phyloP scores from a whole-genome alignment of 768 basidiomycete species.

The Xanthoconium purpureum region DNA sequence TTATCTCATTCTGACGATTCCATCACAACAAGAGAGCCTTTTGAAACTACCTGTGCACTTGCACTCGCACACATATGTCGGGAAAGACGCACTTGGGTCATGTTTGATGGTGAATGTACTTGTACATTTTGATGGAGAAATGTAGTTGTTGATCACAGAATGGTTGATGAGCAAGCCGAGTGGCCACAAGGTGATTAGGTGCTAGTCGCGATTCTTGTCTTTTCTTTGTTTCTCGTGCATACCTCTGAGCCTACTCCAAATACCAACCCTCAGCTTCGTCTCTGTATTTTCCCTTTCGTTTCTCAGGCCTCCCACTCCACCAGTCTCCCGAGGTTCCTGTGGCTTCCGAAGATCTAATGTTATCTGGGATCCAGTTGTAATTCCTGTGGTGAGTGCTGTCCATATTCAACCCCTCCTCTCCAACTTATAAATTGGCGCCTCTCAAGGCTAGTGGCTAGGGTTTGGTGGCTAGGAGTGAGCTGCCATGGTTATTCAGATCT shows the following conservation, averaged over 20 bases:
- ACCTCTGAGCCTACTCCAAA: slow-evolving; percentile 1
- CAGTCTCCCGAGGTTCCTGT: slow-evolving; percentile 29
- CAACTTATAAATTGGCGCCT: slow-evolving; percentile 4
- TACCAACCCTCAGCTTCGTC: slow-evolving; percentile 6
- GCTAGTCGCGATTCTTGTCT: not conserved
- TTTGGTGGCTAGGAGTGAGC: slow-evolving; percentile 98
- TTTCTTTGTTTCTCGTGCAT: slow-evolving; percentile 8
- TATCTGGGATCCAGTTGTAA: slow-evolving; percentile 75
- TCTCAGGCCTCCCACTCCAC: slow-evolving; percentile 33
- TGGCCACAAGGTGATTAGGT: slow-evolving; percentile 7
- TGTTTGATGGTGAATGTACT: not conserved
- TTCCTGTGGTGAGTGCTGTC: slow-evolving; percentile 65
- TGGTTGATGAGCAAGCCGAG: slow-evolving; percentile 12
- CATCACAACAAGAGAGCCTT: no score
- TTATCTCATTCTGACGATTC: no score
- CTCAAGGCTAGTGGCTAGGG: slow-evolving; percentile 70
- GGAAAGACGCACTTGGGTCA: no score
- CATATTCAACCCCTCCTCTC: not conserved
- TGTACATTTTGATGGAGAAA: not conserved
- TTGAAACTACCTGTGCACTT: no score
- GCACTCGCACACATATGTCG: no score
- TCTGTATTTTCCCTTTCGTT: not conserved
- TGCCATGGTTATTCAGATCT: slow-evolving; percentile 83
- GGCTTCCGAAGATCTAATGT: slow-evolving; percentile 39
- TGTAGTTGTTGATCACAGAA: not conserved